Conservation (phyloP, 2,329 filamentous ascomycete genomes). For the Monilinia vaccinii-corymbosi region DNA sequence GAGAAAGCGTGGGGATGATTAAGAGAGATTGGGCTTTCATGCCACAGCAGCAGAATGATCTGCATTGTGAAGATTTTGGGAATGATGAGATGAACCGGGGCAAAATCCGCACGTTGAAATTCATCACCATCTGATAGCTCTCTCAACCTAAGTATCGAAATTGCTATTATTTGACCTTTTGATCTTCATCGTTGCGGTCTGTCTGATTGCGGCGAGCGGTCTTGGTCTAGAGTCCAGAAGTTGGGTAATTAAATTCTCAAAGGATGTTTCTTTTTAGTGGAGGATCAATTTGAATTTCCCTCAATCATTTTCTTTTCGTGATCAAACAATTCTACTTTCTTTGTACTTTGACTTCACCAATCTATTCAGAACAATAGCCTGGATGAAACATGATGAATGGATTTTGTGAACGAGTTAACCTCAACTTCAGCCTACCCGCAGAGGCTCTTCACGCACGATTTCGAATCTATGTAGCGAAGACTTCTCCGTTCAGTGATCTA, state of each 20-base stretch:
- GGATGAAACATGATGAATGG: background rate
- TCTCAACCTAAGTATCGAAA: background rate
- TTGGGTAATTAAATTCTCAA: too few relatives aligned
- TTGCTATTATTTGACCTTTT: background rate
- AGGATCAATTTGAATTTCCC: too few relatives aligned
- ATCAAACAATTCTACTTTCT: background rate
- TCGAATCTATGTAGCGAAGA: constrained; percentile 9
- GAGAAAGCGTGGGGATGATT: background rate
- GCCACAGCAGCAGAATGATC: background rate
- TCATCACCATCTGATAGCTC: background rate
- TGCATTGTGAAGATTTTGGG: background rate
- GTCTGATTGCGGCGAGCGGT: background rate
- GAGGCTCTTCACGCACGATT: background rate
- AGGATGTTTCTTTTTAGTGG: too few relatives aligned
- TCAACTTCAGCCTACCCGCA: background rate
- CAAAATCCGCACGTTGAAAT: background rate
- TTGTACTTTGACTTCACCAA: background rate
- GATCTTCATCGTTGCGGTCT: background rate
- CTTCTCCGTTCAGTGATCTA: constrained; percentile 17
- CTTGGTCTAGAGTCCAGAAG: background rate
- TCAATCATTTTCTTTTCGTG: background rate
- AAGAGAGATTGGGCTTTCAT: background rate
- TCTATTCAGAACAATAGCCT: background rate
- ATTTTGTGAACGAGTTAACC: background rate
- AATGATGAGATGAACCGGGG: background rate